Percentiles rank a stretch among this genome's conserved stretches.
phyloP scores from a whole-genome alignment of 805 yeast species.

The Zygosaccharomyces gambellarensis region DNA sequence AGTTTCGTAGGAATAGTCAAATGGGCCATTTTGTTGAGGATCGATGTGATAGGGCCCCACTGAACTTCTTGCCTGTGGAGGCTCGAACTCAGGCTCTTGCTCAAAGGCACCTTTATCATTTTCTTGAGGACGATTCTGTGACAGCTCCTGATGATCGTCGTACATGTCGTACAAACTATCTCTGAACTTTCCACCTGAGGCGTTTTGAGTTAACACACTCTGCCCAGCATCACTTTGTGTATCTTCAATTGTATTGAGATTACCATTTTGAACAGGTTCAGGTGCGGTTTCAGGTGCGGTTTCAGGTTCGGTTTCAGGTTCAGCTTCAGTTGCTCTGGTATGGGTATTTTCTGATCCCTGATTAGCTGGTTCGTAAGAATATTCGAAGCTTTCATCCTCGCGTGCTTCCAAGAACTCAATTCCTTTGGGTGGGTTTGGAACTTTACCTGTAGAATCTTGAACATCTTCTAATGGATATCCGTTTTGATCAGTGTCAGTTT shows the following conservation, averaged over 20 bases:
- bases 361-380: neutral
- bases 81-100: neutral
- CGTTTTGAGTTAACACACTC: neutral
- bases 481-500: neutral
- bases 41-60: neutral
- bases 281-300: neutral
- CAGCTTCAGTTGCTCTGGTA: neutral
- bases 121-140: no score
- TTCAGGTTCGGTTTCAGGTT: neutral
- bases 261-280: neutral
- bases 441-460: neutral
- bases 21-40: neutral
- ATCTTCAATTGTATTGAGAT: neutral
- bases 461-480: neutral
- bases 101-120: neutral
- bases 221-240: neutral
- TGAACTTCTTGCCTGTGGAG: neutral
- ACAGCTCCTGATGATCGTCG: neutral
- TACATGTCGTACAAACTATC: conserved; percentile 2
- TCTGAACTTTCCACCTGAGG: neutral
- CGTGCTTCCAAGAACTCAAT: neutral
- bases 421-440: neutral
- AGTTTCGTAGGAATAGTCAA: conserved; percentile 1
- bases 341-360: neutral
- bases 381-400: neutral